Evolutionary conservation across 176 grass and related monocot species (phyloP), one percentile per base, ranked within the genome.

Genomic region (Lolium perenne): DNA sequence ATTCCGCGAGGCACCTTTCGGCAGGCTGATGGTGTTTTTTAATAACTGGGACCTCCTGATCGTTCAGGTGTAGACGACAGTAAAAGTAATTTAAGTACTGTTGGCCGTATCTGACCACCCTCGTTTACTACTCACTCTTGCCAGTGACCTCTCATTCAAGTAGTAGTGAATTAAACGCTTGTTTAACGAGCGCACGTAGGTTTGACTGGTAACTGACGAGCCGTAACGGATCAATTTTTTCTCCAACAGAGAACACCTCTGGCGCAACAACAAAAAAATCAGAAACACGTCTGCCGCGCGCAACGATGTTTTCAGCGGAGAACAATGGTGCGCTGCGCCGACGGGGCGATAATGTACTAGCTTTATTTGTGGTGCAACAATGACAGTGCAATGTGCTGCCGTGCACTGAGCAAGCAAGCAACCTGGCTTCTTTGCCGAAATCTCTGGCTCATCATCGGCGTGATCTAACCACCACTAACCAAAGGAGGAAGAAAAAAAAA

Each of bases 1-100:
- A 63, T 46, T 51, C 57, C 2, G 18, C 7, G 55, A 29, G 75
- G 75, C n/a, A 84, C 83, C 81, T 84, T 79, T 87, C 49, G 85
- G 75, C 75, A 23, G 25, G 9, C 65, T 48, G 22, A 8, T 72
- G 3, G 0, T 53, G 57, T 69, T 25, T 25, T 59, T 78, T 23
- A 7, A 35, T 49, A 16, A 74, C 21, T 17, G 11, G 5, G 1
- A 55, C 26, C 35, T 65, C 64, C 10, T 65, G 22, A 54, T 70
- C 81, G 3, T 55, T 81, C 85, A 91, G 77, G 61, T 77, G 43
- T 61, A 40, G 81, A 32, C 55, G 45, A 69, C 51, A 38, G 20
- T 7, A 32, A 87, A 83, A 74, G 20, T 51, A 35, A 25, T 45
- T 43, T 43, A 7, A 6, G 6, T 43, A 15, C 18, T 32, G 2